These are phyloP conservation scores for Xylariaceae sp. DNA, from an alignment of 2,329 filamentous ascomycete species.

Conservation along the genomic window DNA sequence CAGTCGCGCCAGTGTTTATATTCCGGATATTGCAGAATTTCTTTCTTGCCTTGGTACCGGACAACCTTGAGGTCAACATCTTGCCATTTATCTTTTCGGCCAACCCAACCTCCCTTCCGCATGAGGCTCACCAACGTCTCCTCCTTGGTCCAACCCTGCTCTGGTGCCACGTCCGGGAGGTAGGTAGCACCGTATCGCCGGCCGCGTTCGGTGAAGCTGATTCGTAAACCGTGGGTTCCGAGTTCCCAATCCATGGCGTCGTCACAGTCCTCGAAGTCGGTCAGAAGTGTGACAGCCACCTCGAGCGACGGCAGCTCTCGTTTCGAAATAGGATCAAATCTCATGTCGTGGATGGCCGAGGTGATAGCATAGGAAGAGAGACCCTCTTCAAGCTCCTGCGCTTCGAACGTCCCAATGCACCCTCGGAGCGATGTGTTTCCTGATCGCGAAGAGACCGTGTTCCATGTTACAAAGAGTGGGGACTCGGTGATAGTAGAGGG, in stretches of 20 bases:
- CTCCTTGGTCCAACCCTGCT: conserved; percentile 96
- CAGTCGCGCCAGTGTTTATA: conserved; percentile 83
- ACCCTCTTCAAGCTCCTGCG: conserved; percentile 74
- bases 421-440: conserved; percentile 77
- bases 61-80: conserved; percentile 80
- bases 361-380: conserved; percentile 83
- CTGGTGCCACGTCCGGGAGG: conserved; percentile 85
- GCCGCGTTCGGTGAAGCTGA: conserved; percentile 79
- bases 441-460: conserved; percentile 65
- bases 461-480: conserved; percentile 96
- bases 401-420: conserved; percentile 94
- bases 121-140: conserved; percentile 89
- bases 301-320: conserved; percentile 64
- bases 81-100: conserved; percentile 79
- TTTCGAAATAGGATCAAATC: conserved; percentile 63
- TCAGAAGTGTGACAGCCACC: conserved; percentile 81
- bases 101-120: conserved; percentile 92
- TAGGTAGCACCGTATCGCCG: conserved; percentile 86
- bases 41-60: conserved; percentile 86
- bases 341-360: conserved; percentile 70
- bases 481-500: conserved; percentile 53
- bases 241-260: conserved; percentile 85
- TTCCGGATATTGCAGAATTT: conserved; percentile 71
- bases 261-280: conserved; percentile 78
- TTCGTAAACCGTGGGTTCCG: conserved; percentile 84